These are phyloP conservation scores for Cladosporium halotolerans DNA, from an alignment of 2,329 filamentous ascomycete genomes.

Conservation along the genomic window DNA sequence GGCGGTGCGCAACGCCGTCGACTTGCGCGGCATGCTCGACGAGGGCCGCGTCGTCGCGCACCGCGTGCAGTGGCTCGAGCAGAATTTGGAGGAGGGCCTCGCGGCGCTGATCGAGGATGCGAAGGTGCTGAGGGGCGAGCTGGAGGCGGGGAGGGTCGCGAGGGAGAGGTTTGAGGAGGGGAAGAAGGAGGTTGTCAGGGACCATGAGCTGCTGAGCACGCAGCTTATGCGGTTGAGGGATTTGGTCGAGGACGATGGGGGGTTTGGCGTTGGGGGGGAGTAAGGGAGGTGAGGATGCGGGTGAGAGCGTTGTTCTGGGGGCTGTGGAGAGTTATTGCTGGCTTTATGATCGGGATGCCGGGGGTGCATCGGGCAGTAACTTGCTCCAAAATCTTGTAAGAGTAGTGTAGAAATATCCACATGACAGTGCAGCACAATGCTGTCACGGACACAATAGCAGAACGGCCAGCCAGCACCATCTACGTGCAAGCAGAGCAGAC, in stretches of 20 bases:
- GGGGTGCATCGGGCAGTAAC: no score
- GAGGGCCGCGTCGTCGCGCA: slow-evolving; percentile 19
- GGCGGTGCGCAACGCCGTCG: slow-evolving; percentile 19
- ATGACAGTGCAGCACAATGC: no score
- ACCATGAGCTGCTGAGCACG: slow-evolving; percentile 18
- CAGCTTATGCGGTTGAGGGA: slow-evolving; percentile 22
- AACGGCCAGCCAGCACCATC: no score
- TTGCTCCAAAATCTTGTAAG: no score
- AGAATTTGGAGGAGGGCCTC: slow-evolving; percentile 22
- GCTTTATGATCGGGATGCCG: no score
- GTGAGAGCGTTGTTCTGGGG: no score
- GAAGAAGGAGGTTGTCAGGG: slow-evolving; percentile 16
- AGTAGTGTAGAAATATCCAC: no score
- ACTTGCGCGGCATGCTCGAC: slow-evolving; percentile 26
- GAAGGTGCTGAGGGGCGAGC: slow-evolving; percentile 12
- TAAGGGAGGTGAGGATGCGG: slow-evolving; percentile 3
- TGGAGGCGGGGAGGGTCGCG: slow-evolving; percentile 10
- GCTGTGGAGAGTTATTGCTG: no score
- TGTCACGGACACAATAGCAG: no score
- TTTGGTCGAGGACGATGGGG: slow-evolving; percentile 20
- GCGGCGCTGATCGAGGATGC: slow-evolving; percentile 20
- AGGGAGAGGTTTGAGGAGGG: slow-evolving; percentile 13
- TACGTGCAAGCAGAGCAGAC: no score
- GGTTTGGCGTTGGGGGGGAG: no score
- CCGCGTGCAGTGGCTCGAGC: slow-evolving; percentile 23